Conservation (phyloP, 768 basidiomycete genomes). For the Pleurotus cornucopiae region DNA sequence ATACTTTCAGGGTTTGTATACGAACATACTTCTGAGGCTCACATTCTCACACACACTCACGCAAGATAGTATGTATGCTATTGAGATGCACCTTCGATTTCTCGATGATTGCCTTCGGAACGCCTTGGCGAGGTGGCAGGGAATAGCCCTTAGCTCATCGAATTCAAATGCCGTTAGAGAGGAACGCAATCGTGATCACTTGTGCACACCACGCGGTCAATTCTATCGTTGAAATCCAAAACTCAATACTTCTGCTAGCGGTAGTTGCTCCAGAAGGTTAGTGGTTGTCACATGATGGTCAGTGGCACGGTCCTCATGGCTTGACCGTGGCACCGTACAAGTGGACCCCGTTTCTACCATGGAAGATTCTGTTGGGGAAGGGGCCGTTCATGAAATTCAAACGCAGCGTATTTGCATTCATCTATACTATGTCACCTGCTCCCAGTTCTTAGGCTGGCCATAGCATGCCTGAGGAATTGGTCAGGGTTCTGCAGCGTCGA, state of each 20-base stretch:
- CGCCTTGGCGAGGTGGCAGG: not conserved
- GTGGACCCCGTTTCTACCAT: constrained; percentile 7
- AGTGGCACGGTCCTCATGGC: constrained; percentile 7
- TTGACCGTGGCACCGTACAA: constrained; percentile 8
- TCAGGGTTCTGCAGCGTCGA: too few relatives aligned
- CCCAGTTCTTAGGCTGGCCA: too few relatives aligned
- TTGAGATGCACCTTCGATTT: not conserved
- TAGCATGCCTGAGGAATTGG: too few relatives aligned
- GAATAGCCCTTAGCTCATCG: not conserved
- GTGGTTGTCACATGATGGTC: constrained; percentile 5
- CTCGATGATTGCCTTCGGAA: not conserved
- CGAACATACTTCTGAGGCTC: too few relatives aligned
- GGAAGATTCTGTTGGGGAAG: not conserved
- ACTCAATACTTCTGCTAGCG: not conserved
- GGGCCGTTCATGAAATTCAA: constrained; percentile 1
- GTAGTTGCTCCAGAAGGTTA: not conserved
- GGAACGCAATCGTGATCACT: not conserved
- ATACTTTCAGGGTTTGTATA: too few relatives aligned
- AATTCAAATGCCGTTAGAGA: not conserved
- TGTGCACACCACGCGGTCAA: not conserved
- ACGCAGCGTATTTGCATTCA: not conserved
- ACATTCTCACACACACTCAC: not conserved
- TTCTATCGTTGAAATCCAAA: not conserved
- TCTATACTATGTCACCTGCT: not conserved
- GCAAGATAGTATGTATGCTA: not conserved